Percentiles rank a stretch among this genome's conserved stretches.
Evolutionary conservation across 179 eudicot species (phyloP).

Genomic region (Spinacia oleracea): DNA sequence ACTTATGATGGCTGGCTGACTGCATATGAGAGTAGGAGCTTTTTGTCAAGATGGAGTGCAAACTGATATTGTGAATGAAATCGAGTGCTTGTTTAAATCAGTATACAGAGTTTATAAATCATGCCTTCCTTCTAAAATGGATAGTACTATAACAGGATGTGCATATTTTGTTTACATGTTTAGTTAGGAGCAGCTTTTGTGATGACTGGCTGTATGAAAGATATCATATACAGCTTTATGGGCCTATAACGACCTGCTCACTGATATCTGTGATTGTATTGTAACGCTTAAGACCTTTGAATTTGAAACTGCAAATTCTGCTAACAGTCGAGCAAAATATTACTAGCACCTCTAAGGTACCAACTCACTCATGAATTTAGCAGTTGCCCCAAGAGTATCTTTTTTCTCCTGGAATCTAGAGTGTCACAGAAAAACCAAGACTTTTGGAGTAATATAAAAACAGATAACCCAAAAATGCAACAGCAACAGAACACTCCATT

Average conservation of each 20-base stretch:
- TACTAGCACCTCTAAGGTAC: not conserved
- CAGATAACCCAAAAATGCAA: not conserved
- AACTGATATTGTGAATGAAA: not conserved
- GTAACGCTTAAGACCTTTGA: not conserved
- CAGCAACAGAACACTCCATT: not conserved
- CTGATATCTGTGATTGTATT: too few species aligned
- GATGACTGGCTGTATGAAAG: not conserved
- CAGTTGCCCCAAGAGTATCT: not conserved
- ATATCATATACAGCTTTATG: too few species aligned
- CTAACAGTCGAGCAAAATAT: not conserved
- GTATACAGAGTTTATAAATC: not conserved
- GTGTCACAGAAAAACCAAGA: not conserved
- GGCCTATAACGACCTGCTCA: too few species aligned
- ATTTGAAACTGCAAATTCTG: conserved; percentile 12
- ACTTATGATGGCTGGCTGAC: not conserved
- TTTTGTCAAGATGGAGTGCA: not conserved
- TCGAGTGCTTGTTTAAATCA: not conserved
- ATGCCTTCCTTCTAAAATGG: not conserved
- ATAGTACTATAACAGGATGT: not conserved
- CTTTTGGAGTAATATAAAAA: not conserved
- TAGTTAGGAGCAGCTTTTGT: not conserved
- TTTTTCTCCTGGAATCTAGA: not conserved
- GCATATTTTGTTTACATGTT: not conserved
- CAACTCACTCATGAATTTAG: not conserved
- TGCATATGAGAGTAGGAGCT: conserved; percentile 3